Conservation (phyloP, 495 filamentous ascomycete species). For the Chaetomium fimeti region DNA sequence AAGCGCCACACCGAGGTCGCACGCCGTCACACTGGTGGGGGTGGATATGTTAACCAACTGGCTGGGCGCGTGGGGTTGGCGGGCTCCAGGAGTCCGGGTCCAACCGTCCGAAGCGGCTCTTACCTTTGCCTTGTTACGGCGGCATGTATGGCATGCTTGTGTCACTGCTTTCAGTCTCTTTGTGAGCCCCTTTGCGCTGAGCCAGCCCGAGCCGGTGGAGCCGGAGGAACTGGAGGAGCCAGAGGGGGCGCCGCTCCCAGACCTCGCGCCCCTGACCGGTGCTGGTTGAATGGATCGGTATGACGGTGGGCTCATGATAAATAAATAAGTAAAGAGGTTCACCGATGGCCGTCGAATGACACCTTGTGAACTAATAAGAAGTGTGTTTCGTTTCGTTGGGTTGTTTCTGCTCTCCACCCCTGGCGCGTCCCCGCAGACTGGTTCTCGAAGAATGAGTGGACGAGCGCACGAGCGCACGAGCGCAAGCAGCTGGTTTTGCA, state of each 20-base stretch:
- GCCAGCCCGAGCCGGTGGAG: not conserved
- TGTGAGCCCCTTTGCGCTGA: conserved; percentile 20
- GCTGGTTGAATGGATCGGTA: conserved; percentile 27
- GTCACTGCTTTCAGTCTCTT: conserved; percentile 31
- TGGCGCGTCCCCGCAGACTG: too few species aligned
- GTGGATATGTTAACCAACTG: not conserved
- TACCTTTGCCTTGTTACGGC: conserved; percentile 30
- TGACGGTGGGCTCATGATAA: conserved; percentile 19
- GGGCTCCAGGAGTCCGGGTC: not conserved
- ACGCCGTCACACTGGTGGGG: conserved; percentile 31
- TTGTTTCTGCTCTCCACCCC: not conserved
- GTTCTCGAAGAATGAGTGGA: too few species aligned
- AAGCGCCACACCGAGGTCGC: conserved; percentile 31
- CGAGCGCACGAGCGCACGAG: too few species aligned
- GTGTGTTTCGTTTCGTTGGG: not conserved
- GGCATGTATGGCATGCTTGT: conserved; percentile 32
- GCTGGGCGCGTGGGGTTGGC: not conserved
- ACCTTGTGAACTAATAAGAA: not conserved
- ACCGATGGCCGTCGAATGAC: not conserved
- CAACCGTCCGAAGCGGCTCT: not conserved
- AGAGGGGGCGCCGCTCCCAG: conserved; percentile 3
- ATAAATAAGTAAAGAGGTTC: not conserved
- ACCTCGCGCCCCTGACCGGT: conserved; percentile 12
- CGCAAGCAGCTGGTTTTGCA: too few species aligned
- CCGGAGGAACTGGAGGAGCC: conserved; percentile 8